Base-by-base conservation (phyloP, 2,329 filamentous ascomycete species). In the Penicillium palitans region DNA sequence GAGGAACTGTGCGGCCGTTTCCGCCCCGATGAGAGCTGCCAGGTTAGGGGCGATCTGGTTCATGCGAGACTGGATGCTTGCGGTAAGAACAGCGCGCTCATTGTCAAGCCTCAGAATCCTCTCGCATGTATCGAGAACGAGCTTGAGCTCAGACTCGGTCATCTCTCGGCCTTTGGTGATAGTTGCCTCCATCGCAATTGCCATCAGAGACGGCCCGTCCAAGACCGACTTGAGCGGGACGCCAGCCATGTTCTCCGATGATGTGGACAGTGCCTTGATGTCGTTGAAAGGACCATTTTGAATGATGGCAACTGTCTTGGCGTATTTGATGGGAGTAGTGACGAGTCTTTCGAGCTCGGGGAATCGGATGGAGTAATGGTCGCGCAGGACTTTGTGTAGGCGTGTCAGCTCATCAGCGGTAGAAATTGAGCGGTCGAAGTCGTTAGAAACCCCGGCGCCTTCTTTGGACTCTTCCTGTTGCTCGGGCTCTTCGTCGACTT, bases 51-150 rank as follows among this genome's bases (percentile, higher is more conserved):
- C 95, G 72, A 98, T 98, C 35, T 96, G 83, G 66, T 90, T 95
- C 91, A 99, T 98, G 61, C 95, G 90, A 37, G 93, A 97, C 76
- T 97, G 91, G 17, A 99, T 95, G 70, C 96, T 99, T 72, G 95
- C 89, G 2, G 91, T 96, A 55, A 99, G 83, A 0, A 87, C 90
- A 61, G 85, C 88, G 76, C 97, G 97, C 29, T 93, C 92, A 64
- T 84, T 87, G 73, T 98, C 91, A 10, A 99, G 86, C 39, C 87
- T 84, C n/a, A 98, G 82, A 10, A 91, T 89, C 86, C 96, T 95
- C 63, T 92, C 86, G 76, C 93, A 97, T 9, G 92, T 93, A 52
- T 84, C 83, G 29, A 89, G 79, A 21, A 97, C 88, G 27, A 85
- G 83, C 50, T 87, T 81, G 6, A 98, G 81, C 73, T 96, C 91